Conservation (phyloP, 1,284 basidiomycete species). For the Leccinum griseonigrum region DNA sequence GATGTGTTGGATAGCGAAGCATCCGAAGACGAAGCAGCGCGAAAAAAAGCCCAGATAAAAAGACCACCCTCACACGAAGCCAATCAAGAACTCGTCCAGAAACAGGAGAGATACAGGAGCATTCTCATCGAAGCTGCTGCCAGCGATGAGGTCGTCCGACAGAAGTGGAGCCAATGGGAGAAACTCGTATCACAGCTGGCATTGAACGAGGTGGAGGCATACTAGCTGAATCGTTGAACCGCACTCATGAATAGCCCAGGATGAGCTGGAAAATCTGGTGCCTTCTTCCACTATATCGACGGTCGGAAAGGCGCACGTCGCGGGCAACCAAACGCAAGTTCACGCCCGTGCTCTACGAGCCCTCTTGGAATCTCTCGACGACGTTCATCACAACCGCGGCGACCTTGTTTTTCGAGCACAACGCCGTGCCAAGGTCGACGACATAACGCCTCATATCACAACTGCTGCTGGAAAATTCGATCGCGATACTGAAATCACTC, state of each 20-base stretch:
- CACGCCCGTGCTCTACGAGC: constrained; percentile 75
- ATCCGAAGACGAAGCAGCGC: constrained; percentile 77
- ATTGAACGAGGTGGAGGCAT: constrained; percentile 61
- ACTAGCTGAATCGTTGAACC: not conserved
- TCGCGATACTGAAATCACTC: constrained; percentile 69
- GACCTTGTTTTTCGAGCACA: constrained; percentile 68
- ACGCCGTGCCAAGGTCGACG: constrained; percentile 66
- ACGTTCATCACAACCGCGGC: constrained; percentile 59
- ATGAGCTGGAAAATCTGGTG: constrained; percentile 62
- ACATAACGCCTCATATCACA: constrained; percentile 72
- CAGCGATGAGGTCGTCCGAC: constrained; percentile 73
- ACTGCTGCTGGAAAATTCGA: constrained; percentile 64
- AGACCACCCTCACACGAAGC: constrained; percentile 74
- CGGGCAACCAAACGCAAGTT: constrained; percentile 47
- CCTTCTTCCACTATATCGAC: constrained; percentile 58
- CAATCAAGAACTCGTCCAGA: constrained; percentile 71
- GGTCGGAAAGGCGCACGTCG: constrained; percentile 33
- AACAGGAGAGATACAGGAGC: constrained; percentile 66
- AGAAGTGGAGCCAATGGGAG: constrained; percentile 89
- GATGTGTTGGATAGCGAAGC: constrained; percentile 89
- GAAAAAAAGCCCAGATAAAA: constrained; percentile 46
- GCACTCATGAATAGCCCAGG: constrained; percentile 40
- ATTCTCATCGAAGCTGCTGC: constrained; percentile 73
- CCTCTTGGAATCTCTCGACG: constrained; percentile 80
- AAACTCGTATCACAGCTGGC: constrained; percentile 69